Evolutionary conservation across 441 rosid genomes (phyloP).

Genomic region (Syzygium malaccense): DNA sequence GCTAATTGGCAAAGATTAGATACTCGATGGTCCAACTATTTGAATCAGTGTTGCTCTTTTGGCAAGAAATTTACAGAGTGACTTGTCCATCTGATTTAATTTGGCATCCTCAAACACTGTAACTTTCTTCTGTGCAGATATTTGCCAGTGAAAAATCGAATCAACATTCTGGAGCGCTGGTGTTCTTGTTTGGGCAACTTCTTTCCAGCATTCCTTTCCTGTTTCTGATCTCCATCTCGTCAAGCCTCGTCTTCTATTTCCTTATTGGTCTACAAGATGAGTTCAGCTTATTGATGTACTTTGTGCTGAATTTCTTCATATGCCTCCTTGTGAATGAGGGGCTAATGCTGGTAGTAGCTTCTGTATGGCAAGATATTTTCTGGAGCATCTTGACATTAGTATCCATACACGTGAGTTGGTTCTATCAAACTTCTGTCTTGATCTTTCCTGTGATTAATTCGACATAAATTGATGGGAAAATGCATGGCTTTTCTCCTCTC

Average conservation of each 20-base stretch:
- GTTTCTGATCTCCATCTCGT: conserved; percentile 91
- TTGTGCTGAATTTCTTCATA: conserved; percentile 90
- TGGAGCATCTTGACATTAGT: conserved; percentile 69
- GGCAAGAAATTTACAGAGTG: background rate
- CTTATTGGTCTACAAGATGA: conserved; percentile 77
- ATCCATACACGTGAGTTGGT: conserved; percentile 57
- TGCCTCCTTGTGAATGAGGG: conserved; percentile 95
- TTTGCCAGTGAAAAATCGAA: conserved; percentile 82
- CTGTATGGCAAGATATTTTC: conserved; percentile 73
- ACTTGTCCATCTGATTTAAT: background rate
- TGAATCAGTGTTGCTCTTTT: background rate
- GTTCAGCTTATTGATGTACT: conserved; percentile 97
- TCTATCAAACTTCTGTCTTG: background rate
- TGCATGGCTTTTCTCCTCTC: background rate
- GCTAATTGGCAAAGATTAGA: background rate
- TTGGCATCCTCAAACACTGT: background rate
- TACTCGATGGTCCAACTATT: background rate
- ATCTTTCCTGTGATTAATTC: background rate
- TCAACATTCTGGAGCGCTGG: conserved; percentile 87
- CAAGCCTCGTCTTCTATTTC: conserved; percentile 96
- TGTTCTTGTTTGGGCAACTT: conserved; percentile 85
- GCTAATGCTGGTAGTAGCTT: conserved; percentile 55
- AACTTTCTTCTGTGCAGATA: conserved; percentile 37
- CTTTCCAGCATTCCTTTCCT: conserved; percentile 96
- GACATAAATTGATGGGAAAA: background rate